Evolutionary conservation across 148 eudicot species (phyloP).

Genomic region (Pharnaceum exiguum): DNA sequence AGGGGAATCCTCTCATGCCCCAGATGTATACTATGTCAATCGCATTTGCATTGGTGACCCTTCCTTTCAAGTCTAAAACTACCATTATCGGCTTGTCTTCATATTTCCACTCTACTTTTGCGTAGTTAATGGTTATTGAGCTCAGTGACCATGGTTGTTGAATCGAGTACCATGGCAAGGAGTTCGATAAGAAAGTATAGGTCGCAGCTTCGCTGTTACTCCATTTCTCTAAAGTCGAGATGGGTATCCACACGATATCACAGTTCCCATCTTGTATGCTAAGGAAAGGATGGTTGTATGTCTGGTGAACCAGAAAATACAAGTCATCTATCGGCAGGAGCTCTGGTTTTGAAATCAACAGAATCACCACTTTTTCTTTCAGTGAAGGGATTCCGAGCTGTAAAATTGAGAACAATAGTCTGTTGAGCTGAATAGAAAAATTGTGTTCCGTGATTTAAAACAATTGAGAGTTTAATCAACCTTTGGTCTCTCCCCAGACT

Average conservation of each 20-base stretch:
- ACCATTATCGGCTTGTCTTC: conserved; percentile 56
- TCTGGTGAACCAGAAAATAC: conserved; percentile 50
- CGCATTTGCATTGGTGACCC: conserved; percentile 46
- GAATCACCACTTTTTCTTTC: conserved; percentile 51
- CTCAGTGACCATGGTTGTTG: conserved; percentile 50
- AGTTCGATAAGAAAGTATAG: conserved; percentile 43
- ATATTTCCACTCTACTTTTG: conserved; percentile 48
- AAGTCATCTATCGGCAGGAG: conserved; percentile 42
- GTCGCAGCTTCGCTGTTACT: conserved; percentile 27
- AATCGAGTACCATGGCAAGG: conserved; percentile 61
- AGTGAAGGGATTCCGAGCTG: conserved; percentile 44
- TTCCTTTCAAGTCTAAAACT: conserved; percentile 48
- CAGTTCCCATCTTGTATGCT: conserved; percentile 21
- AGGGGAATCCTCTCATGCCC: conserved; percentile 71
- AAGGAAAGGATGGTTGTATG: conserved; percentile 29
- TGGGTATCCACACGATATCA: conserved; percentile 63
- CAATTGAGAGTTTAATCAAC: conserved; percentile 21
- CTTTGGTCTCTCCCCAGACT: conserved; percentile 30
- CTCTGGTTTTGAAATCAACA: conserved; percentile 61
- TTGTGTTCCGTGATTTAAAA: too few species aligned
- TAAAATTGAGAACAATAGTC: conserved; percentile 1
- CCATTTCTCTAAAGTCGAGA: conserved; percentile 40
- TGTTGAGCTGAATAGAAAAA: not conserved
- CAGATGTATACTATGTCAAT: conserved; percentile 58
- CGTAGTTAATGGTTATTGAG: conserved; percentile 32